Conservation (phyloP, 176 grass and related monocot species). For the Zoysia japonica region DNA sequence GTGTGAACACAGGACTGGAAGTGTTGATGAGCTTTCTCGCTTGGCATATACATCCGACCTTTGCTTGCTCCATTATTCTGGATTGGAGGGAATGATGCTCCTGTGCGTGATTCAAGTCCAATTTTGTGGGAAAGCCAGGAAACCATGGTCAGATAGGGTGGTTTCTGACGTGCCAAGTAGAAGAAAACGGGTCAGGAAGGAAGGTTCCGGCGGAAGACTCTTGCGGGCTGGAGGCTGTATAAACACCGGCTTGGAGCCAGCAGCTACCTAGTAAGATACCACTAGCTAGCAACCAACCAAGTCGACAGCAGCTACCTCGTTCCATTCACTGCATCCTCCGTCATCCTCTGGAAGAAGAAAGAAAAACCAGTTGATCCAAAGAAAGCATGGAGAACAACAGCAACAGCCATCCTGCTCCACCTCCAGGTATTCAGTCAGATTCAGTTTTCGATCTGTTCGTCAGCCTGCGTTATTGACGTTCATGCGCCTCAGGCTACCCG, state of each 20-base stretch:
- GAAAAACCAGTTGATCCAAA: background rate
- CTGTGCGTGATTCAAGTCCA: background rate
- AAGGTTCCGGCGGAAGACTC: background rate
- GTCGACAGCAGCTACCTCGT: background rate
- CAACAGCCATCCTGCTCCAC: slow-evolving; percentile 47
- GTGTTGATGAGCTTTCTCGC: too few relatives aligned
- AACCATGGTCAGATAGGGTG: background rate
- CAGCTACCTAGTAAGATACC: too few relatives aligned
- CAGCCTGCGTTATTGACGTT: background rate
- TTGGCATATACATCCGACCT: slow-evolving; percentile 8
- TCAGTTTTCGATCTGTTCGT: background rate
- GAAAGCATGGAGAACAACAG: slow-evolving; percentile 43
- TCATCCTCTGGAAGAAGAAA: too few relatives aligned
- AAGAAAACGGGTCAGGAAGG: background rate
- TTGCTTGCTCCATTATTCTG: background rate
- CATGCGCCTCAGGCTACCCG: slow-evolving; percentile 58
- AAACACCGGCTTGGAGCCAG: too few relatives aligned
- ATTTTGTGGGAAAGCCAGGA: background rate
- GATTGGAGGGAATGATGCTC: slow-evolving; percentile 28
- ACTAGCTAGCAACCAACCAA: background rate
- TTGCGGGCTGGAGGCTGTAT: too few relatives aligned
- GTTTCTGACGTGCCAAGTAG: background rate
- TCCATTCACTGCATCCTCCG: background rate
- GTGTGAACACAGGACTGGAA: slow-evolving; percentile 6
- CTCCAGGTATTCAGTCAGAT: background rate